Evolutionary conservation across 345 rosid species (phyloP).

Genomic region (Lepidium didymum): DNA sequence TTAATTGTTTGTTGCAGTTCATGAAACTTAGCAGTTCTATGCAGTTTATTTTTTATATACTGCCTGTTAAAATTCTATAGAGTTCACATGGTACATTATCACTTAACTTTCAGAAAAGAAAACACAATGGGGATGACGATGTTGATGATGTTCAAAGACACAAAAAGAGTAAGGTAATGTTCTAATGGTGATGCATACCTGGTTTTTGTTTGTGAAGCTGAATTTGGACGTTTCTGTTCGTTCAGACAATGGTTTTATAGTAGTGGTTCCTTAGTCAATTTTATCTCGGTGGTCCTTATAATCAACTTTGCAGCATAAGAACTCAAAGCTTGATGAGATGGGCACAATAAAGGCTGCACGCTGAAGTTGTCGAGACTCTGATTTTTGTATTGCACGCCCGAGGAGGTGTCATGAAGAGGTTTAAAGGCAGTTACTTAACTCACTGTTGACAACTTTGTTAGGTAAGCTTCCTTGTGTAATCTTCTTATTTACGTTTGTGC

Average conservation of each 20-base stretch:
- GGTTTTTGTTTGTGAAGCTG: neutral
- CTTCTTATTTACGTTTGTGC: neutral
- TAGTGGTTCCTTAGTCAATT: neutral
- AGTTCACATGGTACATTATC: neutral
- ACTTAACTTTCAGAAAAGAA: conserved; percentile 67
- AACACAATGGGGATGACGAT: conserved; percentile 73
- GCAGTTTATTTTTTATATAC: neutral
- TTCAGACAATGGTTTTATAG: neutral
- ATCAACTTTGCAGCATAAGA: conserved; percentile 55
- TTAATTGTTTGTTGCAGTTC: neutral
- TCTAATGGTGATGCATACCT: neutral
- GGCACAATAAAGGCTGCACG: conserved; percentile 62
- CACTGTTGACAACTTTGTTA: conserved; percentile 25
- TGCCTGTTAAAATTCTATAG: neutral
- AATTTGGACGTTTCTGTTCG: neutral
- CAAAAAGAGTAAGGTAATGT: conserved; percentile 84
- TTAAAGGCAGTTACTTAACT: conserved; percentile 34
- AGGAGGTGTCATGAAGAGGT: conserved; percentile 32
- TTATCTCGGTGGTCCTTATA: neutral
- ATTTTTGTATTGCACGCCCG: neutral
- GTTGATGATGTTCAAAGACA: conserved; percentile 61
- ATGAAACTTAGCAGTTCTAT: neutral
- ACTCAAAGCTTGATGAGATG: conserved; percentile 62
- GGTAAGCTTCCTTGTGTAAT: conserved; percentile 30
- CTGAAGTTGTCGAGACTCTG: conserved; percentile 31